Conservation (phyloP, 176 grass and related monocot species). For the Pharus latifolius region DNA sequence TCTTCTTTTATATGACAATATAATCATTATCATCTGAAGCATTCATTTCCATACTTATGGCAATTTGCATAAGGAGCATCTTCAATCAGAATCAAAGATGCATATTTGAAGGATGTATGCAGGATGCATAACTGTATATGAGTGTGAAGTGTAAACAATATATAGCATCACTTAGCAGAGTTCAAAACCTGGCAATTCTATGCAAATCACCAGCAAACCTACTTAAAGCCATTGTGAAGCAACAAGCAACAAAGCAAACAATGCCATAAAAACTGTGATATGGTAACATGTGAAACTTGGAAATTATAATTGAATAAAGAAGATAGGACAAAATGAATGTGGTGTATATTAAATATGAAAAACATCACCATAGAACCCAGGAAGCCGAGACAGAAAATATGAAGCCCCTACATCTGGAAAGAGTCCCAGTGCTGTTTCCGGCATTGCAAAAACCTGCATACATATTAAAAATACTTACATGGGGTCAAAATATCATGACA, state of each 20-base stretch:
- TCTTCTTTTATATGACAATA: background rate
- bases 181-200: background rate
- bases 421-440: conserved; percentile 80
- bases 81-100: background rate
- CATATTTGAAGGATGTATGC: background rate
- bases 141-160: background rate
- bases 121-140: background rate
- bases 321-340: background rate
- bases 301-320: conserved; percentile 11
- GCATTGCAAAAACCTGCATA: conserved; percentile 92
- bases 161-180: background rate
- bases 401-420: conserved; percentile 96
- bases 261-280: no score
- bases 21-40: background rate
- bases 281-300: background rate
- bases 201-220: background rate
- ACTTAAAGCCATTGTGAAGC: background rate
- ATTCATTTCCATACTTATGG: background rate
- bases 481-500: background rate
- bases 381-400: conserved; percentile 81
- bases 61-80: background rate
- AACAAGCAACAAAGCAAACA: no score
- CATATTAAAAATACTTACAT: conserved; percentile 11
- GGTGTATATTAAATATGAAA: background rate
- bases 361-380: conserved; percentile 74